Evolutionary conservation across 305 asterid genomes (phyloP), one percentile per base, ranked within the genome.

Genomic region (Ilex paraguariensis): DNA sequence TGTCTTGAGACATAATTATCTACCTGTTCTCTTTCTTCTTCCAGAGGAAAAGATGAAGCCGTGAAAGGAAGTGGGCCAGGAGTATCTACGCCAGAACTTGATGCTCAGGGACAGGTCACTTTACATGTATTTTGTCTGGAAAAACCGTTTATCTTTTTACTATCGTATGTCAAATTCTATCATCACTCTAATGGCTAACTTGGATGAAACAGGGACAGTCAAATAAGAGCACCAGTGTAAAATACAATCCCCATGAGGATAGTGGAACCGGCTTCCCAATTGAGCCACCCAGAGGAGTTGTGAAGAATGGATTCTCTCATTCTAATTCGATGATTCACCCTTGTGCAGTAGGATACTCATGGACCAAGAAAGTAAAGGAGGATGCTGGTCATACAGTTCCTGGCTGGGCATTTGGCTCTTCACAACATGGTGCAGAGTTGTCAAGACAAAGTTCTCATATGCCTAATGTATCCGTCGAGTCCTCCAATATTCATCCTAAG

Each of bases 281-380:
- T 28, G 95, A 36, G 9, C 42, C 95, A 0, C 89, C 85, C 3
- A 73, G 89, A 69, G 82, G 61, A 46, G 73, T 65, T 33, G 39
- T 61, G 36, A 76, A 75, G 73, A 83, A 63, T 0, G 83, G 80
- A 53, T 64, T 73, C 65, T 55, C 78, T 67, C 90, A 81, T 63
- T 80, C 95, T 9, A 84, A 64, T 75, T 85, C 95, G 16, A 84
- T 77, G 77, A 68, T 85, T 69, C 97, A 85, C 70, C 96, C 88
- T 4, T 82, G 71, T 55, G 82, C 87, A 42, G 70, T 57, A 9
- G 86, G 76, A 21, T 68, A 81, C 62, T 59, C 77, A 6, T 63
- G 82, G 80, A 66, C 64, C 54, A 73, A 66, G 48, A 77, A 75
- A 33, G 70, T 31, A 44, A 77, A 82, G 36, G 82, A 66, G n/a